phyloP scores from a whole-genome alignment of 78 protist species.

The Dictyostelium brefeldianum region DNA sequence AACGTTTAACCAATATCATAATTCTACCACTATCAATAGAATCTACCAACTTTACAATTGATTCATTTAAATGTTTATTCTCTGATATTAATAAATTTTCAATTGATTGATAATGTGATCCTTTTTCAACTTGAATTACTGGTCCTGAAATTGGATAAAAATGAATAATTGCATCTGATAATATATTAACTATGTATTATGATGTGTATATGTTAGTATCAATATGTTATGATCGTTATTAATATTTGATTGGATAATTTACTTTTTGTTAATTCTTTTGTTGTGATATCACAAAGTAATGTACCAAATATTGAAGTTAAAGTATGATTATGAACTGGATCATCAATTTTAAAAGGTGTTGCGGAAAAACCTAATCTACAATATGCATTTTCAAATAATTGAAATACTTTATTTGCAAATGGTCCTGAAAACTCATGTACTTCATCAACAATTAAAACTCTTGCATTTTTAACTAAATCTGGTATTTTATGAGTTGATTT shows the following conservation, averaged over 20 bases:
- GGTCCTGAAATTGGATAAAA: conserved; percentile 70
- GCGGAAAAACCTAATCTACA: conserved; percentile 78
- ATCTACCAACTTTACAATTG: conserved; percentile 52
- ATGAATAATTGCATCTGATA: conserved; percentile 52
- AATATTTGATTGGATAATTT: background rate
- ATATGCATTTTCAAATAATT: conserved; percentile 67
- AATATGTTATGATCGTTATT: background rate
- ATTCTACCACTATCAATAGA: conserved; percentile 53
- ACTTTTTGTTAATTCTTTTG: conserved; percentile 53
- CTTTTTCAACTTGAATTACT: background rate
- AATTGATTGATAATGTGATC: background rate
- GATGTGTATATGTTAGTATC: background rate
- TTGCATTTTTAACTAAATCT: conserved; percentile 5
- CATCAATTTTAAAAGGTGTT: conserved; percentile 67
- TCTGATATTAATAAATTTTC: conserved; percentile 30
- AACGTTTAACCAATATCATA: conserved; percentile 69
- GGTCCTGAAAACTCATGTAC: conserved; percentile 71
- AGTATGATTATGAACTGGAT: conserved; percentile 56
- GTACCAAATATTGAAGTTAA: conserved; percentile 67
- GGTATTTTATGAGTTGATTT: conserved; percentile 35
- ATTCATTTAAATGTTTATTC: conserved; percentile 69
- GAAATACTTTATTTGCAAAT: conserved; percentile 43
- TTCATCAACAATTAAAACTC: conserved; percentile 71
- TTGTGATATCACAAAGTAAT: conserved; percentile 64
- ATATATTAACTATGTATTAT: conserved; percentile 15